phyloP scores from a whole-genome alignment of 1,284 basidiomycete species.

The Wallemia ichthyophaga region DNA sequence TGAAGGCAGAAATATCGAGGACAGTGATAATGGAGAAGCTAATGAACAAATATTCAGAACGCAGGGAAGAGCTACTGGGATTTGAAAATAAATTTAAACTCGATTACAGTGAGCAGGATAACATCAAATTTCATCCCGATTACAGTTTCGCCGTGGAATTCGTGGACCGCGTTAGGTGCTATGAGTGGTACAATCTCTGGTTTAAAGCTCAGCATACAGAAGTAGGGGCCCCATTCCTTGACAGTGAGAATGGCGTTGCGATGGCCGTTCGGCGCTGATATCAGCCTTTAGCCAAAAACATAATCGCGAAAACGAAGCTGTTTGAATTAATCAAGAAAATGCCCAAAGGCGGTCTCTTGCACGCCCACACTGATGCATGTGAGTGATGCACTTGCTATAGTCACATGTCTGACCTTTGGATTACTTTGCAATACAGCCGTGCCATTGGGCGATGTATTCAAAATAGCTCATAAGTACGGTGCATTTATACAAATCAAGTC shows the following conservation, averaged over 20 bases:
- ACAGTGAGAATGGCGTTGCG: not conserved
- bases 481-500: not conserved
- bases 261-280: not conserved
- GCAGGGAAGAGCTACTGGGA: not conserved
- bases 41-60: not conserved
- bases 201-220: not conserved
- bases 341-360: constrained; percentile 41
- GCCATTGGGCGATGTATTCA: not conserved
- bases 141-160: too few relatives aligned
- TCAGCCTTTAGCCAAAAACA: not conserved
- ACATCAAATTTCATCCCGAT: not conserved
- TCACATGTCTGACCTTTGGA: constrained; percentile 15
- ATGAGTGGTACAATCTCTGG: not conserved
- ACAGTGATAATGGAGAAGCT: not conserved
- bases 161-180: too few relatives aligned
- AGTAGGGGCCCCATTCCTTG: not conserved
- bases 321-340: constrained; percentile 17
- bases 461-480: not conserved
- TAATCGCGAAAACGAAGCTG: not conserved
- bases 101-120: not conserved
- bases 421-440: constrained; percentile 23
- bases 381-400: not conserved
- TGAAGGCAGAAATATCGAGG: not conserved
- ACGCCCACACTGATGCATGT: constrained; percentile 31
- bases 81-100: not conserved